Evolutionary conservation across 176 grass and related monocot species (phyloP).

Genomic region (Saccharum spontaneum): DNA sequence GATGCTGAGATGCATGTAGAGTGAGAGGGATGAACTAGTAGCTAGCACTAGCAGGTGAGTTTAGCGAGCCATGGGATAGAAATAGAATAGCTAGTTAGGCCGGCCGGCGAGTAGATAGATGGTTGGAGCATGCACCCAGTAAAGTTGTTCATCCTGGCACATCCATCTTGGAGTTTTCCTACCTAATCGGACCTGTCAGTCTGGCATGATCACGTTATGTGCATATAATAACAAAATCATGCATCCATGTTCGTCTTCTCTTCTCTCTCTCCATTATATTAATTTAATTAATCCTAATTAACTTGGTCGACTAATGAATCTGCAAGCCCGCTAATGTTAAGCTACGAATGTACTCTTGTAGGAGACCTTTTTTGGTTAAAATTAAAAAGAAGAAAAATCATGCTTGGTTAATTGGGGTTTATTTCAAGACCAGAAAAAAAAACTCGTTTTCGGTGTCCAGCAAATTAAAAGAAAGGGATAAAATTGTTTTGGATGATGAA

Average conservation of each 20-base stretch:
- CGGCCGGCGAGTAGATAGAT: neutral
- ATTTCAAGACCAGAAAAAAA: neutral
- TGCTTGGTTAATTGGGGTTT: neutral
- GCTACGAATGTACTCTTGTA: neutral
- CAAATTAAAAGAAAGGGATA: neutral
- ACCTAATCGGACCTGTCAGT: slow-evolving; percentile 8
- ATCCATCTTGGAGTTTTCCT: slow-evolving; percentile 25
- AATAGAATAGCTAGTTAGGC: neutral
- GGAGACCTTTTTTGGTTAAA: neutral
- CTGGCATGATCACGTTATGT: neutral
- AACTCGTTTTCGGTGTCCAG: neutral
- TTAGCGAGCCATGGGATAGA: neutral
- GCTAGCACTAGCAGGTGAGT: neutral
- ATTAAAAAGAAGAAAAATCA: no score
- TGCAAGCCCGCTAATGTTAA: neutral
- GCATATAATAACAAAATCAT: neutral
- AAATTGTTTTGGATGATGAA: neutral
- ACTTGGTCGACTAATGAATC: neutral
- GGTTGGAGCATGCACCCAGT: slow-evolving; percentile 7
- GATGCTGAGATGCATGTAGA: neutral
- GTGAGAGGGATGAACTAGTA: neutral
- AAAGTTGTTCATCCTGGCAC: neutral
- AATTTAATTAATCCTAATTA: neutral
- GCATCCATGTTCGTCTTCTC: neutral
- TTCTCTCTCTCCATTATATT: neutral